Percentiles rank a stretch among this genome's conserved stretches.
Evolutionary conservation across 2,329 filamentous ascomycete species (phyloP).

Genomic region (Ascochyta pisi): DNA sequence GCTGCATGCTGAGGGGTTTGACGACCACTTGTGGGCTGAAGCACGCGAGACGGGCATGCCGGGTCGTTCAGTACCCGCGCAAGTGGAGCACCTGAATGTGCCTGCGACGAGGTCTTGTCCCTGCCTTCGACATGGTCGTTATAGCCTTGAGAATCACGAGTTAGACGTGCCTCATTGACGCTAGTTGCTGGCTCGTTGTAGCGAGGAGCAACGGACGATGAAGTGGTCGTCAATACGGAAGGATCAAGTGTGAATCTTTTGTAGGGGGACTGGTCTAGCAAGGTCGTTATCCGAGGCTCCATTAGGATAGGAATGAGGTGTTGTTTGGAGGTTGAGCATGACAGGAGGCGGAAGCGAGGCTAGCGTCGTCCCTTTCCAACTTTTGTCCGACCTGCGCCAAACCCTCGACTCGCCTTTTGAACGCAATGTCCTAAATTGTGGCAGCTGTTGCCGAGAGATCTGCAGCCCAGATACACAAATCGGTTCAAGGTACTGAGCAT

Average conservation of each 20-base stretch:
- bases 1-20: constrained; percentile 24
- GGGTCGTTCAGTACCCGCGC: constrained; percentile 46
- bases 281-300: constrained; percentile 39
- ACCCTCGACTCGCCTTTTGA: no score
- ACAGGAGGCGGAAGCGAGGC: constrained; percentile 1
- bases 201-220: constrained; percentile 15
- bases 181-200: constrained; percentile 25
- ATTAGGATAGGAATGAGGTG: constrained; percentile 18
- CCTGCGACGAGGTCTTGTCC: constrained; percentile 11
- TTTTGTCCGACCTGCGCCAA: not conserved
- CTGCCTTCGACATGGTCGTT: constrained; percentile 13
- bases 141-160: constrained; percentile 9
- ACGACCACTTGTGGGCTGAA: constrained; percentile 21
- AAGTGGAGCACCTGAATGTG: constrained; percentile 41
- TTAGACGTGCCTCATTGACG: constrained; percentile 14
- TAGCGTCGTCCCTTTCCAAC: constrained; percentile 4
- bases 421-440: no score
- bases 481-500: not conserved
- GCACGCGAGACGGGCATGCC: constrained; percentile 10
- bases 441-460: no score
- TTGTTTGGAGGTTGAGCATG: not conserved
- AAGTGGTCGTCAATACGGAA: constrained; percentile 13
- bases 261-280: constrained; percentile 29
- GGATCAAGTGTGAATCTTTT: constrained; percentile 25
- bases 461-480: no score